A percentile compares a stretch with the other conserved stretches of the same genome.
Conservation (phyloP, 306 rosid genomes). For the Prunus salicina region DNA sequence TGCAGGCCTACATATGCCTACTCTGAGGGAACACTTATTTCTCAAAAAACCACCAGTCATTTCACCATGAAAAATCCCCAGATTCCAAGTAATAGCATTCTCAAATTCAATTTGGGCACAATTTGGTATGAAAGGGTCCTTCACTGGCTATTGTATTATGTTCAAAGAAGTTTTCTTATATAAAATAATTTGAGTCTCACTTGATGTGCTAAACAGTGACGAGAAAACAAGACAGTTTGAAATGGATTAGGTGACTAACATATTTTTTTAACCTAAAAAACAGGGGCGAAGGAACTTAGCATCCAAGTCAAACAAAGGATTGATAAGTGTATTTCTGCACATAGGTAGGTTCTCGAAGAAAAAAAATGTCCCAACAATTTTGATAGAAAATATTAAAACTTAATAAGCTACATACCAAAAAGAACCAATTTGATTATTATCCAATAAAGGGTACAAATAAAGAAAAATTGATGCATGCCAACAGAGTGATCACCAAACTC, state of each 20-base stretch:
- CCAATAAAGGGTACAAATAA: too few species aligned
- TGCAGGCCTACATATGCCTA: slow-evolving; percentile 78
- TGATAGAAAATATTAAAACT: not conserved
- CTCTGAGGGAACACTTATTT: slow-evolving; percentile 43
- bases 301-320: not conserved
- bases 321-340: not conserved
- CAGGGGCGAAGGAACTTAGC: not conserved
- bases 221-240: not conserved
- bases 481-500: too few species aligned
- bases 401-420: too few species aligned
- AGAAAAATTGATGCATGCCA: too few species aligned
- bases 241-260: not conserved
- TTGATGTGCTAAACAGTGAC: not conserved
- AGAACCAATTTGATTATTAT: too few species aligned
- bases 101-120: not conserved
- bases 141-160: too few species aligned
- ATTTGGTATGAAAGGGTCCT: not conserved
- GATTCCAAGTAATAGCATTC: not conserved
- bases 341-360: not conserved
- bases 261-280: not conserved
- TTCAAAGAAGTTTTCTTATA: not conserved
- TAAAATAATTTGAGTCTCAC: not conserved
- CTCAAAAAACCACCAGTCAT: slow-evolving; percentile 22
- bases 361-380: not conserved
- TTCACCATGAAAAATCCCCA: not conserved